Base-by-base conservation (phyloP, 305 asterid genomes). In the Fraxinus baroniana region DNA sequence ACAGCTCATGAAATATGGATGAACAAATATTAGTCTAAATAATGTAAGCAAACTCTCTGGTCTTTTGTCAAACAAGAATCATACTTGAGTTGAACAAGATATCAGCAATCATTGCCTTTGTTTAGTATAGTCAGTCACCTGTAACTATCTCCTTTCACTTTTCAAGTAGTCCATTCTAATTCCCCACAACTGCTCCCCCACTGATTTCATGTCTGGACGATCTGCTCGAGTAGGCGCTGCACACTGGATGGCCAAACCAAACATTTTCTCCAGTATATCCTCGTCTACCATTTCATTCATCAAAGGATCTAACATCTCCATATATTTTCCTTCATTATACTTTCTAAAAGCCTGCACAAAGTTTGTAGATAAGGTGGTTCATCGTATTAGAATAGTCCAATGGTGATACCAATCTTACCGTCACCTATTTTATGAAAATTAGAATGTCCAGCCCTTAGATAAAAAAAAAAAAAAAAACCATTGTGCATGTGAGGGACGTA, bases 161-260 rank as follows among this genome's bases (percentile, higher is more conserved):
- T 78, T 92, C 86, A 92, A 75, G 84, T 90, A 90, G 81, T 93
- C 98, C 93, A 89, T 91, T 90, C 99, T 86, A 76, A 97, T 93
- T 7, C 86, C 97, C 98, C 99, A 97, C 74, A 97, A 76, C 90
- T 92, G 98, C 90, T 97, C 96, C 20, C 91, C 95, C 0, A 91
- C 98, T 0, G 85, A 81, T 88, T 91, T 94, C 99, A 97, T 97
- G 83, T 94, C 98, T 0, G 99, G 99, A 2, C 98, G 97, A 85
- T 97, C 98, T 0, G 78, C 88, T 41, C 98, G 92, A 18, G 94
- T 89, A 8, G 99, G 99, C 8, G 99, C 99, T 0, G 95, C 98
- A 35, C 98, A 97, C 28, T 90, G 92, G 55, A 97, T 87, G 2
- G 98, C 96, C 90, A 97, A 87, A 84, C 83, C 88, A n/a, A 93